Conservation (phyloP, 306 rosid genomes). For the Echinosophora koreensis region DNA sequence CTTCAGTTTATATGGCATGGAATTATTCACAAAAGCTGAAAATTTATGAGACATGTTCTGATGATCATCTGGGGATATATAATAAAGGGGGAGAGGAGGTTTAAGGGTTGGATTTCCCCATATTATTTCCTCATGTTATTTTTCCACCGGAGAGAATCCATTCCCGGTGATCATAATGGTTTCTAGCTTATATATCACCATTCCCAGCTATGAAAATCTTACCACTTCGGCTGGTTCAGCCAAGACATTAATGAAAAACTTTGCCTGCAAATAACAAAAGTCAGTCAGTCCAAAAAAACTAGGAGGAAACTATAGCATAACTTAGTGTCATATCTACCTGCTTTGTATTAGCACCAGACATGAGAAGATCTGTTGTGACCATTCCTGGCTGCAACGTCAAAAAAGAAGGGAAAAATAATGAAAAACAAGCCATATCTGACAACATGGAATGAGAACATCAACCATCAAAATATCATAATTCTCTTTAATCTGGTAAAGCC, state of each 20-base stretch:
- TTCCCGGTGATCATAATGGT: background rate
- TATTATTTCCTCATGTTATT: no score
- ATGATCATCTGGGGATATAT: background rate
- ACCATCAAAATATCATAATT: slow-evolving; percentile 19
- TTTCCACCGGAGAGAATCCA: no score
- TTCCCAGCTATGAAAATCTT: slow-evolving; percentile 45
- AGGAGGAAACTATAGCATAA: slow-evolving; percentile 19
- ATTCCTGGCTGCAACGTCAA: slow-evolving; percentile 87
- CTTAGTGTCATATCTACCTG: slow-evolving; percentile 61
- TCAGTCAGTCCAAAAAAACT: slow-evolving; percentile 14
- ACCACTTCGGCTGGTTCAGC: slow-evolving; percentile 99
- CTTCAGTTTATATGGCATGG: slow-evolving; percentile 28
- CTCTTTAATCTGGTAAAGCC: background rate
- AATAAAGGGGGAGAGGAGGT: no score
- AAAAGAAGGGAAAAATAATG: background rate
- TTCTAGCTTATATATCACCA: slow-evolving; percentile 34
- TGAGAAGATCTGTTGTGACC: slow-evolving; percentile 99
- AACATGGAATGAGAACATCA: slow-evolving; percentile 16
- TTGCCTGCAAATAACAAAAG: slow-evolving; percentile 70
- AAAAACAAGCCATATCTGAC: slow-evolving; percentile 15
- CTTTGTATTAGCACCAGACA: slow-evolving; percentile 95
- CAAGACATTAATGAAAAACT: slow-evolving; percentile 93
- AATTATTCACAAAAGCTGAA: slow-evolving; percentile 13
- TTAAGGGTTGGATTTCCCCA: no score
- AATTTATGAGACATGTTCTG: slow-evolving; percentile 23